phyloP scores from a whole-genome alignment of 129 eudicot species.

The Dittrichia graveolens region DNA sequence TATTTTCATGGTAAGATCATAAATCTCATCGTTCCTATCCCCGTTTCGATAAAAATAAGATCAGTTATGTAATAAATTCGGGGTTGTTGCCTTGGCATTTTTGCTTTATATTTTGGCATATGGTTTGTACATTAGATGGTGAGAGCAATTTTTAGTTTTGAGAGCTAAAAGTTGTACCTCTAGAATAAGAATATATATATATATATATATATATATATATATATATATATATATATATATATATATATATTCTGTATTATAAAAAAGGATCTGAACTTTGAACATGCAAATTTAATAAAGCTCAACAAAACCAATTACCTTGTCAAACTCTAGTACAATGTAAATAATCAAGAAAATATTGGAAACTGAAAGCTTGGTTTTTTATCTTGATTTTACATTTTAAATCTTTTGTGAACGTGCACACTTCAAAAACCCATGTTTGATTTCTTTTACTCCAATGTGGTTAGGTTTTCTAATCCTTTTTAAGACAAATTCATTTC shows the following conservation, averaged over 20 bases:
- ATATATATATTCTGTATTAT: background rate
- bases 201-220: background rate
- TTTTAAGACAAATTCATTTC: conserved; percentile 5
- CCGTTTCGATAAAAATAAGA: background rate
- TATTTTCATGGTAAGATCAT: conserved; percentile 6
- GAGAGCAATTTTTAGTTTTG: conserved; percentile 5
- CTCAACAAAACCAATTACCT: background rate
- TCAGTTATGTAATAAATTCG: conserved; percentile 3
- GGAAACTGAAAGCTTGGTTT: conserved; percentile 1
- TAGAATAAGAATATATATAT: conserved; percentile 18
- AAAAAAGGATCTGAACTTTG: conserved; percentile 1
- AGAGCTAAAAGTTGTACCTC: conserved; percentile 4
- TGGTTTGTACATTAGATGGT: conserved; percentile 13
- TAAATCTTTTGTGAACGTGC: background rate
- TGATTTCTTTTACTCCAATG: background rate
- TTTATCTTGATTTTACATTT: conserved; percentile 6
- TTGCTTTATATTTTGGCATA: conserved; percentile 5
- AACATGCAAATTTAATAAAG: conserved; percentile 2
- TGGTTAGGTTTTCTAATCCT: conserved; percentile 14
- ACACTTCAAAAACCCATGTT: background rate
- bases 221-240: background rate
- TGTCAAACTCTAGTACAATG: background rate
- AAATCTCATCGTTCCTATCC: background rate
- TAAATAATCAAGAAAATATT: conserved; percentile 1
- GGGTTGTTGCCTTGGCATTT: conserved; percentile 21